Percentiles rank a stretch among this genome's conserved stretches.
Conservation (phyloP, 495 filamentous ascomycete genomes). For the Xylaria cubensis region DNA sequence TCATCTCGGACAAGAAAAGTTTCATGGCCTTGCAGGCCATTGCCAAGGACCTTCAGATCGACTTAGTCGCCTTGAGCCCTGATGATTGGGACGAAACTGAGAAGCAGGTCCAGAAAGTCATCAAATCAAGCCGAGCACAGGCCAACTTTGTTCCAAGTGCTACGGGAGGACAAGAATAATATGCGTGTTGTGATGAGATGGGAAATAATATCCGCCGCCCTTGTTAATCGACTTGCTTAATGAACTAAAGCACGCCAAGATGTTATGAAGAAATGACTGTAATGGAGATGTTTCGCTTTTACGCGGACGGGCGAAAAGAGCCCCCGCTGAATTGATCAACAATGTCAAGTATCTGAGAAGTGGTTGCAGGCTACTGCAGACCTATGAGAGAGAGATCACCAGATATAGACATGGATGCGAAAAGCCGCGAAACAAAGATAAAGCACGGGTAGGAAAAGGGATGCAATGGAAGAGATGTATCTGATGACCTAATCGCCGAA, state of each 20-base stretch:
- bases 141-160: conserved; percentile 59
- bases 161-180: conserved; percentile 10
- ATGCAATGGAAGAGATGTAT: background rate
- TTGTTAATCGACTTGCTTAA: background rate
- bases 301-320: background rate
- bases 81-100: conserved; percentile 91
- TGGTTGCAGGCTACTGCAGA: background rate
- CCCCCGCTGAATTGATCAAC: background rate
- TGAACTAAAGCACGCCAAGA: background rate
- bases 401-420: conserved; percentile 16
- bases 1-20: conserved; percentile 80
- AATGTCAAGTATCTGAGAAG: conserved; percentile 11
- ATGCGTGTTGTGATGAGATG: background rate
- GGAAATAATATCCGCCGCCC: background rate
- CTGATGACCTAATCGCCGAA: background rate
- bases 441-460: background rate
- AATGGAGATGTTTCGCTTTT: conserved; percentile 25
- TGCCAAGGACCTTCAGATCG: conserved; percentile 68
- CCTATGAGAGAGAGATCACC: background rate
- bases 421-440: background rate
- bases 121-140: conserved; percentile 79
- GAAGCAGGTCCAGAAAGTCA: conserved; percentile 75
- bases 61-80: conserved; percentile 56
- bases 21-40: conserved; percentile 80
- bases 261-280: conserved; percentile 25